phyloP scores from a whole-genome alignment of 169 alveolate species.

The Theileria annulata region DNA sequence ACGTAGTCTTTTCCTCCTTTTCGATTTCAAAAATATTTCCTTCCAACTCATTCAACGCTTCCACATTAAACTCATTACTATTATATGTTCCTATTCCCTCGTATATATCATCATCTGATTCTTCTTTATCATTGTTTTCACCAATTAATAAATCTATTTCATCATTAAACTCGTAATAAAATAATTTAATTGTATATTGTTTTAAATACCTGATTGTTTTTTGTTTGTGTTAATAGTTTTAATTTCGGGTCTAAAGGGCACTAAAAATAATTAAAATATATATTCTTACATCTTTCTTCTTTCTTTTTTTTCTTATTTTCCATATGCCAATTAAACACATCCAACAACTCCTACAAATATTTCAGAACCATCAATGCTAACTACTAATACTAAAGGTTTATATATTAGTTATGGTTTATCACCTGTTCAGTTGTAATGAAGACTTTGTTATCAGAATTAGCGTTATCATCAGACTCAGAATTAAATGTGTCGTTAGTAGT shows the following conservation, averaged over 20 bases:
- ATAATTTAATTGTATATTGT: too few species aligned
- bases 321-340: constrained; percentile 57
- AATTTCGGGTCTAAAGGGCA: constrained; percentile 28
- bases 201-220: too few species aligned
- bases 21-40: constrained; percentile 32
- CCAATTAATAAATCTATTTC: too few species aligned
- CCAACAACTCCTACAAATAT: constrained; percentile 27
- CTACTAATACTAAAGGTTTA: not conserved
- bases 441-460: not conserved
- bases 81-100: constrained; percentile 45
- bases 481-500: not conserved
- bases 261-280: not conserved
- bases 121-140: too few species aligned
- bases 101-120: constrained; percentile 48
- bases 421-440: too few species aligned
- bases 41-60: constrained; percentile 1
- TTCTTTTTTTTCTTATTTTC: constrained; percentile 49
- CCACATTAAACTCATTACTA: constrained; percentile 38
- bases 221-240: not conserved
- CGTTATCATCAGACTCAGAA: constrained; percentile 44
- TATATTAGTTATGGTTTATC: too few species aligned
- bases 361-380: not conserved
- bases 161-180: too few species aligned
- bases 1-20: not conserved
- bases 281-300: constrained; percentile 24